Conservation (phyloP, 345 rosid species). For the Kernera saxatilis region DNA sequence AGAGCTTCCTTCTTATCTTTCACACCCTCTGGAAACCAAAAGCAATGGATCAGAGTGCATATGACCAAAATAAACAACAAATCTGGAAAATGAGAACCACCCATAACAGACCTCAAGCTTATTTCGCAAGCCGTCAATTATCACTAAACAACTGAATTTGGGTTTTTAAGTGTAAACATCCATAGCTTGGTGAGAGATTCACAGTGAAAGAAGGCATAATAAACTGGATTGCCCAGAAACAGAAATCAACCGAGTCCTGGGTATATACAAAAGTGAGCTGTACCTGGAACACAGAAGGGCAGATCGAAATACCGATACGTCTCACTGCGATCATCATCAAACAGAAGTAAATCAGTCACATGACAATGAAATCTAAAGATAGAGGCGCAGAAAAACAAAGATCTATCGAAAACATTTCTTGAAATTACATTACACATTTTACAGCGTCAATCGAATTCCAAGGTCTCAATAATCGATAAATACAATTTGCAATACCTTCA, state of each 20-base stretch:
- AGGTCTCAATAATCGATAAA: background rate
- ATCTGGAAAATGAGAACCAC: background rate
- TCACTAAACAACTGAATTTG: background rate
- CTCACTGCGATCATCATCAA: conserved; percentile 48
- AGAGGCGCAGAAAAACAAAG: background rate
- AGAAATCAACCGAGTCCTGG: background rate
- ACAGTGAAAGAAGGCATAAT: background rate
- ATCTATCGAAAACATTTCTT: background rate
- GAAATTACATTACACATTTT: conserved; percentile 1
- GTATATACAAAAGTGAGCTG: background rate
- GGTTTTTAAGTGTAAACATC: background rate
- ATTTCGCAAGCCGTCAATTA: background rate
- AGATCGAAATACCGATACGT: conserved; percentile 83
- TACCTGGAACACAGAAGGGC: conserved; percentile 73
- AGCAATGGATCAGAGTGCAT: background rate
- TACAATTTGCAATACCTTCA: background rate
- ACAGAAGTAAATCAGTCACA: background rate
- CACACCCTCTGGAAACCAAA: conserved; percentile 38
- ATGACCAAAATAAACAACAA: background rate
- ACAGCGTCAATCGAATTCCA: background rate
- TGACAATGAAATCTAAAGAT: background rate
- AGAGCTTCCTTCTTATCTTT: conserved; percentile 90
- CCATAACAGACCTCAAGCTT: background rate
- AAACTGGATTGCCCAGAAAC: background rate
- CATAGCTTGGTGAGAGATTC: background rate